Percentiles rank a stretch among this genome's conserved stretches.
phyloP scores from a whole-genome alignment of 495 filamentous ascomycete genomes.

The Sphaerosporella brunnea region DNA sequence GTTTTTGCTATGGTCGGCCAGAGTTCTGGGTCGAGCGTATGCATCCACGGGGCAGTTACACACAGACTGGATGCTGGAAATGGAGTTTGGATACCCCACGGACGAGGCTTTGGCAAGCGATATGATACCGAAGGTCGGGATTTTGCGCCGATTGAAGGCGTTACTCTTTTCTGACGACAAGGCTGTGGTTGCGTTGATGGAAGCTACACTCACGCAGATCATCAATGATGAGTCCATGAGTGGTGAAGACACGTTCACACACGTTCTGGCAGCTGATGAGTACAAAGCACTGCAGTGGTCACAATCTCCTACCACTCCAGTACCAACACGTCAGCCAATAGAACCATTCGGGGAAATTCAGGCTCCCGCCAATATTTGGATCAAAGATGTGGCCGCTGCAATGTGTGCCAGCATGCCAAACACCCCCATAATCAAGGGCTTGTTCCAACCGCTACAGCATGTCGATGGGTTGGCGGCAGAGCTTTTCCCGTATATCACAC shows the following conservation, averaged over 20 bases:
- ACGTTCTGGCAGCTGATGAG: slow-evolving; percentile 7
- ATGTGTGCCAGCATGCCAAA: slow-evolving; percentile 42
- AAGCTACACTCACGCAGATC: slow-evolving; percentile 56
- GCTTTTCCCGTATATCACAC: slow-evolving; percentile 61
- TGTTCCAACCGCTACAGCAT: slow-evolving; percentile 42
- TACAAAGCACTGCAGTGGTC: slow-evolving; percentile 18
- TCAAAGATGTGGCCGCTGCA: slow-evolving; percentile 41
- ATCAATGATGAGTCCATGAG: slow-evolving; percentile 27
- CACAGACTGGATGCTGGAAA: slow-evolving; percentile 39
- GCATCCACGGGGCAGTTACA: slow-evolving; percentile 51
- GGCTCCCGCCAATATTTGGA: slow-evolving; percentile 36
- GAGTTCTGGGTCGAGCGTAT: slow-evolving; percentile 69
- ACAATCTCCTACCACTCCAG: not conserved
- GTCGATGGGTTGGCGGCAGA: slow-evolving; percentile 51
- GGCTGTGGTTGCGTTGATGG: slow-evolving; percentile 51
- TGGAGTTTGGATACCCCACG: slow-evolving; percentile 34
- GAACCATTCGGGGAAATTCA: slow-evolving; percentile 11
- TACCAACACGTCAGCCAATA: slow-evolving; percentile 4
- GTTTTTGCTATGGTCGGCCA: slow-evolving; percentile 70
- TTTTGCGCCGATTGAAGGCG: slow-evolving; percentile 48
- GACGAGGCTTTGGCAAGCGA: slow-evolving; percentile 31
- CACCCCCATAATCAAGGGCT: slow-evolving; percentile 47
- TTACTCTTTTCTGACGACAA: slow-evolving; percentile 47
- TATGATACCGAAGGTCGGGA: slow-evolving; percentile 35
- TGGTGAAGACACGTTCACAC: slow-evolving; percentile 9